These are phyloP conservation scores for Sclerotinia sclerotiorum DNA, from an alignment of 2,329 filamentous ascomycete genomes.

Conservation along the genomic window DNA sequence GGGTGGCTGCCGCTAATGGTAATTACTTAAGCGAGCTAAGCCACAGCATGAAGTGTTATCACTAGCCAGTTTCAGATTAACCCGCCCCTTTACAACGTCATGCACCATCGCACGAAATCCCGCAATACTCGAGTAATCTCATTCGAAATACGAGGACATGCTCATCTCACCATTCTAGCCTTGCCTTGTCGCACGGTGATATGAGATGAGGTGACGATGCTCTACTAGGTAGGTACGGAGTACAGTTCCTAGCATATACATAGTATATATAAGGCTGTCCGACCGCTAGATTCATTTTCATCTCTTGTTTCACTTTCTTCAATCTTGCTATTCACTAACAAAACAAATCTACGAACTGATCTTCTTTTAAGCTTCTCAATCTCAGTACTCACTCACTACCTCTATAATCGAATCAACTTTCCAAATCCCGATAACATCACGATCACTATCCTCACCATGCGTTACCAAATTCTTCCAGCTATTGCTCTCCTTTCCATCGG, in stretches of 20 bases:
- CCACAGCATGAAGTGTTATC: background rate
- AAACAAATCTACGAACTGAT: background rate
- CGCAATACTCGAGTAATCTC: background rate
- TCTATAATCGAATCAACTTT: background rate
- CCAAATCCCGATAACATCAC: background rate
- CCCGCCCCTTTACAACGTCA: slow-evolving; percentile 7
- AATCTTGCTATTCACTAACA: background rate
- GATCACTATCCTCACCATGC: slow-evolving; percentile 14
- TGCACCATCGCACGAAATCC: background rate
- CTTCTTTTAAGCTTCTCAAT: background rate
- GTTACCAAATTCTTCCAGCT: slow-evolving; percentile 20
- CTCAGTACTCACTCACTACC: background rate
- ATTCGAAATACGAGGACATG: slow-evolving; percentile 7
- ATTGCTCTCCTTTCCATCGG: slow-evolving; percentile 17
- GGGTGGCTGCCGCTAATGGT: background rate
- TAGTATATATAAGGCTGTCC: background rate
- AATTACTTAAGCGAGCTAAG: slow-evolving; percentile 6
- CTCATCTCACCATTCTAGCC: background rate
- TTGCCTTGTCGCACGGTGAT: background rate
- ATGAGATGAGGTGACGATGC: background rate
- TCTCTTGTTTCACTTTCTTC: background rate
- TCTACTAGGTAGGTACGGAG: background rate
- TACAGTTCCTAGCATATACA: background rate
- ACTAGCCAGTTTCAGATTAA: background rate
- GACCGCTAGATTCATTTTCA: background rate